phyloP scores from a whole-genome alignment of 2,329 filamentous ascomycete species.

The Talaromyces albobiverticillius region DNA sequence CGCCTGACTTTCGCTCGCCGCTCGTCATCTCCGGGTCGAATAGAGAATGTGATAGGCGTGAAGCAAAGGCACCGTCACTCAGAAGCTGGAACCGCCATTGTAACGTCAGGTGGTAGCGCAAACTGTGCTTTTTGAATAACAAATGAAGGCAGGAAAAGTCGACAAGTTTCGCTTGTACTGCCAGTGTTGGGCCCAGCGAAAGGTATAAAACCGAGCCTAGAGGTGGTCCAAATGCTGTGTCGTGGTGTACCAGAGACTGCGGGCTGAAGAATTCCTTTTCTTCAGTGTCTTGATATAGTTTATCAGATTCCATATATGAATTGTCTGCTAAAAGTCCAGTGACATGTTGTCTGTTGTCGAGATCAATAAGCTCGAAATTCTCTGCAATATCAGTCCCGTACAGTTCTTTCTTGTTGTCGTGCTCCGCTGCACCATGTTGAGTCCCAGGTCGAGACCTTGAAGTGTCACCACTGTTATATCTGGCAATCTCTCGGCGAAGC shows the following conservation, averaged over 20 bases:
- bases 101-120: slow-evolving; percentile 69
- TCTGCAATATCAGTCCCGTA: slow-evolving; percentile 10
- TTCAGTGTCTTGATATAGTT: slow-evolving; percentile 28
- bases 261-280: slow-evolving; percentile 21
- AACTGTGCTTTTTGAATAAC: slow-evolving; percentile 69
- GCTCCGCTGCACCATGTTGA: neutral
- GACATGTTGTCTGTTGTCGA: slow-evolving; percentile 27
- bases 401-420: neutral
- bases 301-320: slow-evolving; percentile 25
- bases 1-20: slow-evolving; percentile 69
- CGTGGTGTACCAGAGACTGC: slow-evolving; percentile 16
- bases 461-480: slow-evolving; percentile 29
- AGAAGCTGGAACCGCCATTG: slow-evolving; percentile 81
- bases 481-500: slow-evolving; percentile 37
- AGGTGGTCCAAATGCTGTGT: slow-evolving; percentile 34
- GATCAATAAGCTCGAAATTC: slow-evolving; percentile 34
- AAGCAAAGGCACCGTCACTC: slow-evolving; percentile 79
- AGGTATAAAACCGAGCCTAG: slow-evolving; percentile 57
- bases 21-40: slow-evolving; percentile 81
- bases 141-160: slow-evolving; percentile 74
- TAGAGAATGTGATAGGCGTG: slow-evolving; percentile 73
- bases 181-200: slow-evolving; percentile 72
- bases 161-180: slow-evolving; percentile 71
- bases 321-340: slow-evolving; percentile 25
- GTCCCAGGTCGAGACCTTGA: slow-evolving; percentile 21